Conservation (phyloP, 2,329 filamentous ascomycete genomes). For the Knoxdaviesia capensis region DNA sequence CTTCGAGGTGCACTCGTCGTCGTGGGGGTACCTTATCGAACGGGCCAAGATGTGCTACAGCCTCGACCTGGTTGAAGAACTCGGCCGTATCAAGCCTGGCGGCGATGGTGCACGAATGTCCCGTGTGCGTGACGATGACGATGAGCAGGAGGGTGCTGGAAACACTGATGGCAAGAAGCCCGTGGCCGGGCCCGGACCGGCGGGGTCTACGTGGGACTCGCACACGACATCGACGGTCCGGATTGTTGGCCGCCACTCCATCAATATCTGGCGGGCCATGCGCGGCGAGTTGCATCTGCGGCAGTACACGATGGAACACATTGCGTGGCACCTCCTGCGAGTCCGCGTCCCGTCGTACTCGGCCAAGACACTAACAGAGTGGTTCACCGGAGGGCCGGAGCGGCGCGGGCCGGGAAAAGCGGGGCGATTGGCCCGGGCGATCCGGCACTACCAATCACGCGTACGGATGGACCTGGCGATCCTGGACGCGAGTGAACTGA, state of each 20-base stretch:
- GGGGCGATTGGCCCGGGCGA: constrained; percentile 37
- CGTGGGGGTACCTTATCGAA: constrained; percentile 93
- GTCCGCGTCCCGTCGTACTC: constrained; percentile 75
- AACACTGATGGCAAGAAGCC: too few relatives aligned
- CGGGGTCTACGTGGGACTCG: constrained; percentile 51
- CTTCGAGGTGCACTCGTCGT: constrained; percentile 82
- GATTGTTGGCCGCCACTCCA: constrained; percentile 86
- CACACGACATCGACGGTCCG: constrained; percentile 81
- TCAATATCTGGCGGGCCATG: constrained; percentile 97
- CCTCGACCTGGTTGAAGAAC: constrained; percentile 75
- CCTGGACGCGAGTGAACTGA: constrained; percentile 71
- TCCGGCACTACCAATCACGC: constrained; percentile 59
- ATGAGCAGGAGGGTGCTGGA: too few relatives aligned
- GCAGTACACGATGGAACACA: constrained; percentile 93
- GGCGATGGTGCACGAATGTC: constrained; percentile 36
- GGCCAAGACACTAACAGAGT: constrained; percentile 57
- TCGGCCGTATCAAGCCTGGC: constrained; percentile 72
- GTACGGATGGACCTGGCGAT: constrained; percentile 78
- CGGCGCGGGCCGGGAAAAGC: constrained; percentile 22
- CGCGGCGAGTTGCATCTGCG: constrained; percentile 74
- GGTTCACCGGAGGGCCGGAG: constrained; percentile 53
- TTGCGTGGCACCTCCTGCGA: constrained; percentile 78
- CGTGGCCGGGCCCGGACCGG: neutral
- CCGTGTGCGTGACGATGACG: neutral
- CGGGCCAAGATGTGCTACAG: constrained; percentile 72